A percentile compares a stretch with the other conserved stretches of the same genome.
Evolutionary conservation across 2,329 filamentous ascomycete genomes (phyloP).

Genomic region (Oidium heveae): DNA sequence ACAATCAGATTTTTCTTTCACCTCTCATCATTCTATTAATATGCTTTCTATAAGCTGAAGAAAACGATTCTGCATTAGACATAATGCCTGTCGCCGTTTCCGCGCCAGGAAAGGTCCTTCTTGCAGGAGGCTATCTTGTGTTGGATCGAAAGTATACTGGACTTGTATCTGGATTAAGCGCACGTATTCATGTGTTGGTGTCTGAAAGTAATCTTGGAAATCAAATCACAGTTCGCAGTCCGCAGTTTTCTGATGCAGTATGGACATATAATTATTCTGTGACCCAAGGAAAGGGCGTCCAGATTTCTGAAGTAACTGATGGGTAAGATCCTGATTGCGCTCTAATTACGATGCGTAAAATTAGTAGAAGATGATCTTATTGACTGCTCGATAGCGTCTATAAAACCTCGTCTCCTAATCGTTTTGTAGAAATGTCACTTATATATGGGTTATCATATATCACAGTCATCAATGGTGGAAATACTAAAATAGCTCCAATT

Average conservation of each 20-base stretch:
- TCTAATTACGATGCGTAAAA: no score
- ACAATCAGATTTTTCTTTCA: no score
- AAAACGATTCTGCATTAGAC: no score
- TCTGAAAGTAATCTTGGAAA: constrained; percentile 31
- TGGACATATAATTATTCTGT: constrained; percentile 46
- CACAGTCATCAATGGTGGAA: constrained; percentile 17
- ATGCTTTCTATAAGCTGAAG: no score
- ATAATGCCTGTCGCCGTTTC: constrained; percentile 29
- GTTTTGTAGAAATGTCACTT: constrained; percentile 80
- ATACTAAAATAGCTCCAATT: constrained; percentile 40
- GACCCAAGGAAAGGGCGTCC: constrained; percentile 40
- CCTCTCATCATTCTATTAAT: no score
- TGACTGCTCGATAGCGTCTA: no score
- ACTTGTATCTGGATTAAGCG: constrained; percentile 40
- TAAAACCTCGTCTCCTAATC: constrained; percentile 30
- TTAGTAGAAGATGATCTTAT: no score
- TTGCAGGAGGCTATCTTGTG: constrained; percentile 86
- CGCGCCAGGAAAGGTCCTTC: constrained; percentile 83
- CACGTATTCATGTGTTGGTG: constrained; percentile 39
- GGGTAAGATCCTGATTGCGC: no score
- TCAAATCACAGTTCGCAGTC: constrained; percentile 67
- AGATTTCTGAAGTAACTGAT: constrained; percentile 41
- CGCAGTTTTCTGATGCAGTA: constrained; percentile 65
- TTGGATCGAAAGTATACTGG: constrained; percentile 71
- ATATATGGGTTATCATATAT: constrained; percentile 73